Evolutionary conservation across 306 rosid species (phyloP), one percentile per base, ranked within the genome.

Genomic region (Lotus japonicus): DNA sequence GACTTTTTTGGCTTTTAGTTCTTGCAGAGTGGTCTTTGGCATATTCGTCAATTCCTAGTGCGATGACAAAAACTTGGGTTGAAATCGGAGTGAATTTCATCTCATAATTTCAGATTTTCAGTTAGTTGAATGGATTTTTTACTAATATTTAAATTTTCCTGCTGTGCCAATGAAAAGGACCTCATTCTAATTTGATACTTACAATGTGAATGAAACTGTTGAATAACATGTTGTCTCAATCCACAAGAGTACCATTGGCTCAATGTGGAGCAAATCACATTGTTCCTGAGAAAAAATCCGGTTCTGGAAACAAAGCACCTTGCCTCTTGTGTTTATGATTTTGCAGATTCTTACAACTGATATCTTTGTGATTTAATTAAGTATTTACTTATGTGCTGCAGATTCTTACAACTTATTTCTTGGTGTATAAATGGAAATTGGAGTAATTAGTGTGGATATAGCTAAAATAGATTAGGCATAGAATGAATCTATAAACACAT

Each of bases 31-130:
- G 41, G 21, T 65, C 23, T 33, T 70, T 45, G 61, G 46, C 11
- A 45, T 10, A 69, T 62, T 77, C 72, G 61, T 21, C 54, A 44
- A 15, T 56, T 59, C 17, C 11, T 55, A n/a, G 58, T 52, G 56
- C 23, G 43, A 19, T 56, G 65, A 45, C 59, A 64, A 64, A 55
- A 26, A 45, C 11, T 5, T 19, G 43, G 50, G 49, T n/a, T 46
- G 19, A 23, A 7, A 39, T 26, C 42, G 31, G 19, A 52, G 39
- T 52, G 19, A 7, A 19, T 11, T 41, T 13, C 50, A 14, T 49
- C 12, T 67, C 58, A 45, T 58, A 28, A 5, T 42, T 48, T 67
- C 35, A 60, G 18, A 49, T 48, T 52, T 26, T 72, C 11, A 14
- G 49, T 67, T 58, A 46, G 41, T 31, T 31, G 1, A 58, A n/a